These are phyloP conservation scores for Cicer judaicum DNA, from an alignment of 306 rosid species.

Conservation along the genomic window DNA sequence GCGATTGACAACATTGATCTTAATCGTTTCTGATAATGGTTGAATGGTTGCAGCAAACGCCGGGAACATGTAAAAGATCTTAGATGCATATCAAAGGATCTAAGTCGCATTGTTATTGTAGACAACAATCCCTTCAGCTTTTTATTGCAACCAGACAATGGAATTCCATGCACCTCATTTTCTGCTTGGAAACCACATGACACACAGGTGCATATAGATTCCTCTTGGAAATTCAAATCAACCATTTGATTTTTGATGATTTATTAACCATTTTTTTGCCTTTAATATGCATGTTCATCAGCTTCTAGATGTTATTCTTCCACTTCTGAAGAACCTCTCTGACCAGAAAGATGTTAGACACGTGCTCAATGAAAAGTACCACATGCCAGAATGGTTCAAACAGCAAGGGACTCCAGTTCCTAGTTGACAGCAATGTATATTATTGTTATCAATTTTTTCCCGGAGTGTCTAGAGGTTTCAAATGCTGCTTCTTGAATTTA, in stretches of 20 bases:
- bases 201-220: conserved; percentile 63
- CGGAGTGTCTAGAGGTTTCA: conserved; percentile 40
- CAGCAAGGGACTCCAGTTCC: conserved; percentile 74
- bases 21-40: neutral
- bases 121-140: conserved; percentile 94
- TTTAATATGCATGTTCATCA: conserved; percentile 48
- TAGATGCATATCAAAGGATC: conserved; percentile 66
- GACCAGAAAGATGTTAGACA: conserved; percentile 73
- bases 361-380: conserved; percentile 65
- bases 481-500: conserved; percentile 43
- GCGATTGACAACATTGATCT: no score
- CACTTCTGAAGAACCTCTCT: conserved; percentile 76
- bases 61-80: conserved; percentile 90
- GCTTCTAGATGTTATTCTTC: conserved; percentile 90
- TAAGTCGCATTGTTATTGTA: conserved; percentile 70
- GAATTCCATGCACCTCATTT: conserved; percentile 87
- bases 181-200: conserved; percentile 79
- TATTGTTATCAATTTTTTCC: conserved; percentile 38
- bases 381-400: conserved; percentile 93
- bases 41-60: conserved; percentile 57
- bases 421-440: conserved; percentile 50
- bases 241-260: conserved; percentile 5
- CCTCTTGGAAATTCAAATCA: conserved; percentile 19
- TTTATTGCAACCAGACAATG: conserved; percentile 85
- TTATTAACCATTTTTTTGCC: conserved; percentile 21